Conservation (phyloP, 441 rosid genomes). For the Gossypium aridum region DNA sequence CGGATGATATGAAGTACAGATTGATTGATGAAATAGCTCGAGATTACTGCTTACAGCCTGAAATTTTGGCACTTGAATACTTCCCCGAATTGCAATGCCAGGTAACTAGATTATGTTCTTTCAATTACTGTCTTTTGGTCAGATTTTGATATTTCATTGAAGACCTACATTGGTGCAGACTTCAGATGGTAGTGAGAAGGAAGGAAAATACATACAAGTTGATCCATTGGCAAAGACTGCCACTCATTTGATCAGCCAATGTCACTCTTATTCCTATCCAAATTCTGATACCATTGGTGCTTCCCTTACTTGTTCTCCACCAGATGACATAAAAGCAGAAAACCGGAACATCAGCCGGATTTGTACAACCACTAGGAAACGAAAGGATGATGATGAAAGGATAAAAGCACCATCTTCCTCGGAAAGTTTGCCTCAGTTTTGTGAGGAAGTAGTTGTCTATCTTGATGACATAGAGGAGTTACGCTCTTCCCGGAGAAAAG, state of each 20-base stretch:
- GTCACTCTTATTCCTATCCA: background rate
- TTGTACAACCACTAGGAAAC: background rate
- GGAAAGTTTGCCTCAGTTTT: slow-evolving; percentile 32
- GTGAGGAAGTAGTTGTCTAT: slow-evolving; percentile 33
- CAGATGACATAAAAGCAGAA: slow-evolving; percentile 11
- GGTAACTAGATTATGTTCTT: slow-evolving; percentile 17
- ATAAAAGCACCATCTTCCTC: slow-evolving; percentile 27
- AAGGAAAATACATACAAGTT: slow-evolving; percentile 5
- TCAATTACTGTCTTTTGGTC: background rate
- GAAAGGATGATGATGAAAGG: slow-evolving; percentile 5
- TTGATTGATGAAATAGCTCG: slow-evolving; percentile 46
- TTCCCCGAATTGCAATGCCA: slow-evolving; percentile 36
- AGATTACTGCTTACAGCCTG: slow-evolving; percentile 27
- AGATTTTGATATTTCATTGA: background rate
- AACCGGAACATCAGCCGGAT: slow-evolving; percentile 8
- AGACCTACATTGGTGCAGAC: slow-evolving; percentile 2
- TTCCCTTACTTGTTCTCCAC: slow-evolving; percentile 25
- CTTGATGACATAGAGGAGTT: slow-evolving; percentile 53
- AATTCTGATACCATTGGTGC: slow-evolving; percentile 19
- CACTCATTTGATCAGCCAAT: background rate
- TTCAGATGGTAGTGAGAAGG: slow-evolving; percentile 11
- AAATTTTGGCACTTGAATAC: slow-evolving; percentile 52
- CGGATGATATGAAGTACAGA: slow-evolving; percentile 43
- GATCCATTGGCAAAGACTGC: slow-evolving; percentile 13
- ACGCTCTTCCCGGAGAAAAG: slow-evolving; percentile 24